These are phyloP conservation scores for Microdochium bolleyi DNA, from an alignment of 2,329 filamentous ascomycete species.

Conservation along the genomic window DNA sequence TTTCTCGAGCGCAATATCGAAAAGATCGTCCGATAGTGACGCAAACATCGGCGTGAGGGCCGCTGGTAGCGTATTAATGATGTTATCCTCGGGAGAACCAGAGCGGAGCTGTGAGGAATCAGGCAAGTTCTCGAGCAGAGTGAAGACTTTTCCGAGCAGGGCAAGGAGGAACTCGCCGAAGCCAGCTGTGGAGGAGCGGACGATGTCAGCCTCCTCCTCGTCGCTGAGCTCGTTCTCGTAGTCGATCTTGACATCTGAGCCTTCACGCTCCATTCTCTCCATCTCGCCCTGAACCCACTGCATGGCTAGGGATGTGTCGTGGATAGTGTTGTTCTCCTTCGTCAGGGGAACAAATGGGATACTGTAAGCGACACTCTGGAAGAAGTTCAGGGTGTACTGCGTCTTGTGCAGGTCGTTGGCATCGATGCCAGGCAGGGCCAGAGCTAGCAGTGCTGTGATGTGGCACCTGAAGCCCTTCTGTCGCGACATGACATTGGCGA, in stretches of 20 bases:
- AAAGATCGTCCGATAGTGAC: constrained; percentile 84
- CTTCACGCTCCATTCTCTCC: constrained; percentile 84
- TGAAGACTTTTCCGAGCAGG: constrained; percentile 90
- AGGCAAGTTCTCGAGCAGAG: constrained; percentile 86
- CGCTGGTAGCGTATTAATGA: constrained; percentile 90
- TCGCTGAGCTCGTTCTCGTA: constrained; percentile 77
- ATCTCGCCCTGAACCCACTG: constrained; percentile 93
- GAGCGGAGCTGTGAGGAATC: constrained; percentile 82
- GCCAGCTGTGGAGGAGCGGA: constrained; percentile 88
- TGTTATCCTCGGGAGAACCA: constrained; percentile 90
- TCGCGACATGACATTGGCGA: constrained; percentile 83
- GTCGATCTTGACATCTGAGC: constrained; percentile 76
- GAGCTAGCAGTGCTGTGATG: constrained; percentile 84
- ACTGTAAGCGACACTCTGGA: constrained; percentile 92
- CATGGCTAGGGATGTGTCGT: constrained; percentile 71
- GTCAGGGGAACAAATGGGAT: constrained; percentile 85
- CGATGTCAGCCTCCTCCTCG: constrained; percentile 77
- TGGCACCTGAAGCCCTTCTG: constrained; percentile 97
- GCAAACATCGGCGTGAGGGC: constrained; percentile 87
- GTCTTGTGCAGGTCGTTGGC: constrained; percentile 98
- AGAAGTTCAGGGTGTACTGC: constrained; percentile 86
- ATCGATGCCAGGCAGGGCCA: constrained; percentile 91
- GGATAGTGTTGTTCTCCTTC: constrained; percentile 56
- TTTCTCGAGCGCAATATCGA: constrained; percentile 86
- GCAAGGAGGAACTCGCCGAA: constrained; percentile 89